Percentiles rank a stretch among this genome's conserved stretches.
phyloP scores from a whole-genome alignment of 176 grass and related monocot genomes.

The Zizania latifolia region DNA sequence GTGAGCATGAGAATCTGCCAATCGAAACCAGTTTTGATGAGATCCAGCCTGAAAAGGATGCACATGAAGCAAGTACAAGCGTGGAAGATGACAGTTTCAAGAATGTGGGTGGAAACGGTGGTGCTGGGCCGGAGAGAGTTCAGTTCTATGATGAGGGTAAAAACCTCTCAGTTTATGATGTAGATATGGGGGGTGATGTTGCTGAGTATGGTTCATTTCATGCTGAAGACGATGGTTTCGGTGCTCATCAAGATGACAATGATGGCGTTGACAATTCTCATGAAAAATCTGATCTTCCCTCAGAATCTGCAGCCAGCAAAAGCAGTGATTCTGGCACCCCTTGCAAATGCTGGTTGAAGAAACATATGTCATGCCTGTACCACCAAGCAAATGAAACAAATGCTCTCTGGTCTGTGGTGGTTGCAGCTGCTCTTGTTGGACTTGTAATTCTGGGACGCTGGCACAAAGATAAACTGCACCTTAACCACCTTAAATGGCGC shows the following conservation, averaged over 20 bases:
- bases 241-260: neutral
- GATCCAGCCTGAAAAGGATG: slow-evolving; percentile 23
- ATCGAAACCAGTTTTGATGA: slow-evolving; percentile 35
- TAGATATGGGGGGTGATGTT: slow-evolving; percentile 16
- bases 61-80: slow-evolving; percentile 26
- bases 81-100: slow-evolving; percentile 33
- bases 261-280: slow-evolving; percentile 21
- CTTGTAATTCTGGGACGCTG: slow-evolving; percentile 79
- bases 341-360: slow-evolving; percentile 64
- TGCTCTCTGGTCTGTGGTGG: slow-evolving; percentile 76
- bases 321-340: slow-evolving; percentile 11
- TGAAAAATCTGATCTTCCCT: neutral
- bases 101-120: slow-evolving; percentile 1
- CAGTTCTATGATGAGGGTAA: slow-evolving; percentile 40
- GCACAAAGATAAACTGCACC: slow-evolving; percentile 74
- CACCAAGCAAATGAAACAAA: slow-evolving; percentile 70
- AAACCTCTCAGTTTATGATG: slow-evolving; percentile 24
- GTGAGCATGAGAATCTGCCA: slow-evolving; percentile 86
- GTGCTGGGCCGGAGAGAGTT: slow-evolving; percentile 23
- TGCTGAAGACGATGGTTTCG: neutral
- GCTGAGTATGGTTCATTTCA: slow-evolving; percentile 20
- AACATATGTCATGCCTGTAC: slow-evolving; percentile 63
- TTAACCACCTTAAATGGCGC: slow-evolving; percentile 47
- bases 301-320: slow-evolving; percentile 6
- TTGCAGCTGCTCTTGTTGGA: slow-evolving; percentile 71